Evolutionary conservation across 1,284 basidiomycete genomes (phyloP).

Genomic region (Cystobasidium slooffiae): DNA sequence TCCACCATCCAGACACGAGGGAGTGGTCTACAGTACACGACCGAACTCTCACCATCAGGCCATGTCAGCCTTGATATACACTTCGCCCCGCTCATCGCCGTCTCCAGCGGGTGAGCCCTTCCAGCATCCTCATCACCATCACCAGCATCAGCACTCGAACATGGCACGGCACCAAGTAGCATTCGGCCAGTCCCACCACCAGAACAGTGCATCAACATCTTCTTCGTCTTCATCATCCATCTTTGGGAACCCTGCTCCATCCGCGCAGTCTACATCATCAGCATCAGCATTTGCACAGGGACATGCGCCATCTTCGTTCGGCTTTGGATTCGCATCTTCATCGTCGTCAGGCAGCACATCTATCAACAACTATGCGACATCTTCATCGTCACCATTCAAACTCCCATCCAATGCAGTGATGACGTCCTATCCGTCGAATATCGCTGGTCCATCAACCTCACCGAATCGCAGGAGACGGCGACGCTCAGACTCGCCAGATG

Average conservation of each 20-base stretch:
- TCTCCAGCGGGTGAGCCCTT: slow-evolving; percentile 17
- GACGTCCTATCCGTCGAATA: neutral
- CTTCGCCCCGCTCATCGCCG: slow-evolving; percentile 39
- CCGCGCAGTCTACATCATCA: neutral
- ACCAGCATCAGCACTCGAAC: neutral
- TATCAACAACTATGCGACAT: neutral
- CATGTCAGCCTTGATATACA: slow-evolving; percentile 39
- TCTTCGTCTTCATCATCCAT: neutral
- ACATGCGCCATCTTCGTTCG: slow-evolving; percentile 9
- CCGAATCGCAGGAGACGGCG: slow-evolving; percentile 32
- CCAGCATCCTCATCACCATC: slow-evolving; percentile 6
- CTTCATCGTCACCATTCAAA: slow-evolving; percentile 19
- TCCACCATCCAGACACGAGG: neutral
- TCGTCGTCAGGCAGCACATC: neutral
- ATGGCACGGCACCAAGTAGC: slow-evolving; percentile 32
- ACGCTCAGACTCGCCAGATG: slow-evolving; percentile 37
- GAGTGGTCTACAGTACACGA: neutral
- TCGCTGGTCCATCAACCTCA: slow-evolving; percentile 9
- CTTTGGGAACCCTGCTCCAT: neutral
- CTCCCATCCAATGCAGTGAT: slow-evolving; percentile 4
- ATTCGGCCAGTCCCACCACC: slow-evolving; percentile 25
- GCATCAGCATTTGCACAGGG: neutral
- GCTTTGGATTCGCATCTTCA: slow-evolving; percentile 39
- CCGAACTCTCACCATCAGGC: neutral
- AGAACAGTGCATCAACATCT: neutral